phyloP scores from a whole-genome alignment of 257 asterid species.

The Ligustrum vulgare region DNA sequence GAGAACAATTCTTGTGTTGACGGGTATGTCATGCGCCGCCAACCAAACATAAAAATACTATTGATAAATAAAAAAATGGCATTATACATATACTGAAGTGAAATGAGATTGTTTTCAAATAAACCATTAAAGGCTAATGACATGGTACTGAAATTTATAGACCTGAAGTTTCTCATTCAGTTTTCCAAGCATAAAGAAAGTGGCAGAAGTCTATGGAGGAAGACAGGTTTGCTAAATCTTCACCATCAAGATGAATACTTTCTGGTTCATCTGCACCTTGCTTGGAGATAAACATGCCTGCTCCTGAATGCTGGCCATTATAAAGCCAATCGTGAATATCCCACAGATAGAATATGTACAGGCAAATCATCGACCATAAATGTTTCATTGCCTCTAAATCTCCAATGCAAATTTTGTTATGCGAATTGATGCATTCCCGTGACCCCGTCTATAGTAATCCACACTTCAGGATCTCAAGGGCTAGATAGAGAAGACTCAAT shows the following conservation, averaged over 20 bases:
- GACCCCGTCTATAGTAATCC: conserved; percentile 87
- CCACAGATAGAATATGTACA: conserved; percentile 77
- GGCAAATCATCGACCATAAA: conserved; percentile 53
- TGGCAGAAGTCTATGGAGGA: conserved; percentile 55
- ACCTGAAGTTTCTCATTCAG: conserved; percentile 31
- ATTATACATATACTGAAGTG: background rate
- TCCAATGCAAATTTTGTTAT: conserved; percentile 80
- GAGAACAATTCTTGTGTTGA: too few species aligned
- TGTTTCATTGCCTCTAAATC: conserved; percentile 83
- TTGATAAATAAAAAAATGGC: background rate
- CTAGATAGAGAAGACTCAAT: conserved; percentile 53
- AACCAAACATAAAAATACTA: background rate
- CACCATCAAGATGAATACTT: conserved; percentile 14
- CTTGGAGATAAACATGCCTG: conserved; percentile 66
- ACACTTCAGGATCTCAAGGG: conserved; percentile 71
- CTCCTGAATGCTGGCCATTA: conserved; percentile 36
- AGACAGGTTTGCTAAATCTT: conserved; percentile 17
- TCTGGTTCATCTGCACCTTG: conserved; percentile 35
- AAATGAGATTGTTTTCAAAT: background rate
- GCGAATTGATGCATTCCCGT: conserved; percentile 55
- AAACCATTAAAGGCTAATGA: background rate
- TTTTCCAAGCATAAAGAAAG: conserved; percentile 78
- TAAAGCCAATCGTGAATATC: conserved; percentile 91
- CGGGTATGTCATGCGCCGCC: too few species aligned
- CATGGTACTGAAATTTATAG: background rate